Evolutionary conservation across 2,329 filamentous ascomycete species (phyloP), one percentile per base, ranked within the genome.

Genomic region (Xylariomycetidae sp.): DNA sequence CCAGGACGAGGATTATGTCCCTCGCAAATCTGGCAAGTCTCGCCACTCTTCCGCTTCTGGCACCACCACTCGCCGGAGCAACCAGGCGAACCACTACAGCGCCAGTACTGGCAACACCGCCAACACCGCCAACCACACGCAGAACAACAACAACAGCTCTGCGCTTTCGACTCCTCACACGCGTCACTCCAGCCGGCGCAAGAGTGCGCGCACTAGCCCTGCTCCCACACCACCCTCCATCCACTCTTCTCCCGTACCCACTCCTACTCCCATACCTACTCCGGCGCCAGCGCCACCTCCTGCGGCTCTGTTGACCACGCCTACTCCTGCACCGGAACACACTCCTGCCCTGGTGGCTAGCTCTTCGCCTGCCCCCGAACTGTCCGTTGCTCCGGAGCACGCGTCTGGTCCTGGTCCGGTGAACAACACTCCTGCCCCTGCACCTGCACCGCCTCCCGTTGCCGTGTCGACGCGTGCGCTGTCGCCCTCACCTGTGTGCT

Each of bases 1-100:
- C 2, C 59, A 64, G 30, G 63, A 67, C 35, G 62, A 58, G 10
- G 65, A 70, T 31, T 68, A 67, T 35, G 57, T 64, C 15, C 64
- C 64, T 17, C 63, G 58, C 35, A 56, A 54, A 29, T 41, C 52
- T 26, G 7, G 8, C 1, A 56, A 55, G 35, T 23, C 19, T 17
- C 48, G 46, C 18, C 43, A 46, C 28, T 36, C 38, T 8, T 34
- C 35, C 34, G 25, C 34, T n/a, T n/a, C n/a, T n/a, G n/a, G n/a
- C n/a, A n/a, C n/a, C n/a, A n/a, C n/a, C n/a, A n/a, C n/a, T n/a
- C n/a, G n/a, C n/a, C n/a, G n/a, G n/a, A n/a, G n/a, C n/a, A n/a
- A n/a, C n/a, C n/a, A n/a, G n/a, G n/a, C n/a, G n/a, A n/a, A n/a
- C n/a, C n/a, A n/a, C n/a, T n/a, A n/a, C n/a, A n/a, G n/a, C n/a